Conservation (phyloP, 352 stramenopile genomes). For the Globisporangium carolinianum region DNA sequence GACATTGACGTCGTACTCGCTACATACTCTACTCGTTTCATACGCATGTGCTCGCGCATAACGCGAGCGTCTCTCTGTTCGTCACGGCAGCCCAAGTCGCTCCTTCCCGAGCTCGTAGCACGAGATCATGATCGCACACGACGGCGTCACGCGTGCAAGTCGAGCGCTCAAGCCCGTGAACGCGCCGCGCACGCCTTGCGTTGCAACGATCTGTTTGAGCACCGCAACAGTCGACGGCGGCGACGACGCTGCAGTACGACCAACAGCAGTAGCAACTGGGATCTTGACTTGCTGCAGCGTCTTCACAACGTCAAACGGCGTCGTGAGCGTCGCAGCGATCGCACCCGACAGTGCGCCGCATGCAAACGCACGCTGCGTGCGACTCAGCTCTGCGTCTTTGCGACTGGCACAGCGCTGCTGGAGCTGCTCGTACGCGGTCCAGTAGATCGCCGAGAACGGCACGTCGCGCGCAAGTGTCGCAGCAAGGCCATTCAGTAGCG, state of each 20-base stretch:
- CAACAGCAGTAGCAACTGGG: conserved; percentile 11
- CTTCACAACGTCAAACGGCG: conserved; percentile 95
- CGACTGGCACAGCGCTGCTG: conserved; percentile 19
- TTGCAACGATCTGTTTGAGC: conserved; percentile 43
- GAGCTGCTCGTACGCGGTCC: conserved; percentile 87
- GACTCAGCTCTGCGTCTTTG: conserved; percentile 17
- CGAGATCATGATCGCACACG: conserved; percentile 86
- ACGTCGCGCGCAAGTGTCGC: conserved; percentile 93
- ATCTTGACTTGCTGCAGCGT: conserved; percentile 80
- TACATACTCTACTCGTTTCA: not conserved
- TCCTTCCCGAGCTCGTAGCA: conserved; percentile 79
- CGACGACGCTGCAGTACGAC: conserved; percentile 16
- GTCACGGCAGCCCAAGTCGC: conserved; percentile 47
- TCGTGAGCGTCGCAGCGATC: conserved; percentile 88
- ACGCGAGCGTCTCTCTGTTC: not conserved
- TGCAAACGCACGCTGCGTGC: conserved; percentile 73
- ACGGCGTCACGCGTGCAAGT: conserved; percentile 60
- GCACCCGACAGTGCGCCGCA: conserved; percentile 82
- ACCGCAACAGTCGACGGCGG: conserved; percentile 25
- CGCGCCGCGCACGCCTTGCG: conserved; percentile 32
- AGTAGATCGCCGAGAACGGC: conserved; percentile 95
- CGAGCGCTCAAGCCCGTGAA: conserved; percentile 68
- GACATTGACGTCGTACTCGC: not conserved
- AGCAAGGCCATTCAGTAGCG: conserved; percentile 81
- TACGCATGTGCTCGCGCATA: not conserved